These are phyloP conservation scores for Globisporangium rhizosaccharum DNA, from an alignment of 352 stramenopile species.

Conservation along the genomic window DNA sequence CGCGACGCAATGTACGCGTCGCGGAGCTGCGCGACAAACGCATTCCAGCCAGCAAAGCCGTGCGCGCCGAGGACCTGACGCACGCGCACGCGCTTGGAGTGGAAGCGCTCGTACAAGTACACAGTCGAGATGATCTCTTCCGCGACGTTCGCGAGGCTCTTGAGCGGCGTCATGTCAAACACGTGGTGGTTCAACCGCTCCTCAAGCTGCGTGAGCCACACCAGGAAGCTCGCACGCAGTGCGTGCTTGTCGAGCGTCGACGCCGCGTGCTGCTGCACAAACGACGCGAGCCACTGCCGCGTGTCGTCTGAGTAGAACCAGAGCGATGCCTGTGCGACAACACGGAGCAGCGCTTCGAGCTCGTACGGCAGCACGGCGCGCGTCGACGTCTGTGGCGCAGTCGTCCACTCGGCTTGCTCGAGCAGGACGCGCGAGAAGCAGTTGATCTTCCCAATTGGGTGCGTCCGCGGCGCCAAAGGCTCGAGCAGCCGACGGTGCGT, in stretches of 20 bases:
- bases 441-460: conserved; percentile 27
- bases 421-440: conserved; percentile 42
- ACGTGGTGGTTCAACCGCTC: conserved; percentile 42
- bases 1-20: conserved; percentile 41
- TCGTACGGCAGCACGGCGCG: conserved; percentile 17
- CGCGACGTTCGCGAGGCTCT: conserved; percentile 35
- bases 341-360: conserved; percentile 34
- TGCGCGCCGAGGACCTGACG: conserved; percentile 45
- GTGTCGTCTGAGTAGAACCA: conserved; percentile 55
- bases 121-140: conserved; percentile 62
- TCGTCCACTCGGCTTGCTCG: conserved; percentile 23
- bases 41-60: conserved; percentile 44
- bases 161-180: conserved; percentile 29
- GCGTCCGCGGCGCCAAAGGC: conserved; percentile 8
- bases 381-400: not conserved
- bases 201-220: conserved; percentile 37
- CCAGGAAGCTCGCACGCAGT: conserved; percentile 40
- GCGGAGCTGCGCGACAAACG: conserved; percentile 60
- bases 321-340: conserved; percentile 27
- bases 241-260: conserved; percentile 33
- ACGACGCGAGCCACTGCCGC: conserved; percentile 31
- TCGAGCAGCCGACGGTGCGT: conserved; percentile 35
- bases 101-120: conserved; percentile 47
- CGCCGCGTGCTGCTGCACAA: conserved; percentile 32
- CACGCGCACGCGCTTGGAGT: conserved; percentile 35